phyloP scores from a whole-genome alignment of 352 stramenopile species.

The Pythium insidiosum region DNA sequence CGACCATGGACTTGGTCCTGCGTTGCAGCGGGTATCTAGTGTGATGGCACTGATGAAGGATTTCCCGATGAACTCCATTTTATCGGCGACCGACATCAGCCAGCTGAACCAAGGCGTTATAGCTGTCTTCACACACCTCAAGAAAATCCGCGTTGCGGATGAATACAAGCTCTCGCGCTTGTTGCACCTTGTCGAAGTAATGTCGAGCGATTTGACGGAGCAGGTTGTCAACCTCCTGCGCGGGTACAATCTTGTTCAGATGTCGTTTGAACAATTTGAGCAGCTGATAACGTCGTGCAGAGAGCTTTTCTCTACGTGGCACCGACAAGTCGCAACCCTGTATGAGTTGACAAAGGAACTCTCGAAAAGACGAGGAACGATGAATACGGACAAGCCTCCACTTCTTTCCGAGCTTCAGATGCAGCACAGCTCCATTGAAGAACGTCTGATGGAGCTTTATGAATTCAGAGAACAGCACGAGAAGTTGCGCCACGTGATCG shows the following conservation, averaged over 20 bases:
- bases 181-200: slow-evolving; percentile 76
- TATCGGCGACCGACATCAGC: slow-evolving; percentile 82
- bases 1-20: slow-evolving; percentile 81
- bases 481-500: slow-evolving; percentile 84
- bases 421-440: slow-evolving; percentile 81
- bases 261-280: slow-evolving; percentile 82
- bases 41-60: slow-evolving; percentile 92
- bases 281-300: slow-evolving; percentile 66
- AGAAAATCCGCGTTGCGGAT: slow-evolving; percentile 86
- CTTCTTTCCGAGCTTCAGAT: slow-evolving; percentile 80
- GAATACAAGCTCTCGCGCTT: slow-evolving; percentile 83
- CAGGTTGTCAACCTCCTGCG: slow-evolving; percentile 76
- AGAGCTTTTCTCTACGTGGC: slow-evolving; percentile 82
- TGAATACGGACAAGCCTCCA: slow-evolving; percentile 74
- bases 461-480: slow-evolving; percentile 91
- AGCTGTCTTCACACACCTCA: slow-evolving; percentile 83
- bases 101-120: slow-evolving; percentile 78
- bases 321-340: slow-evolving; percentile 71
- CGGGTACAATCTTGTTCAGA: slow-evolving; percentile 78
- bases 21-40: slow-evolving; percentile 81
- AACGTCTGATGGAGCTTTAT: slow-evolving; percentile 80
- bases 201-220: slow-evolving; percentile 80
- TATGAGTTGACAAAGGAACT: slow-evolving; percentile 86
- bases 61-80: slow-evolving; percentile 89
- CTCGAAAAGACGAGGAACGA: slow-evolving; percentile 75